phyloP scores from a whole-genome alignment of 169 alveolate genomes.

The Eimeria acervulina region DNA sequence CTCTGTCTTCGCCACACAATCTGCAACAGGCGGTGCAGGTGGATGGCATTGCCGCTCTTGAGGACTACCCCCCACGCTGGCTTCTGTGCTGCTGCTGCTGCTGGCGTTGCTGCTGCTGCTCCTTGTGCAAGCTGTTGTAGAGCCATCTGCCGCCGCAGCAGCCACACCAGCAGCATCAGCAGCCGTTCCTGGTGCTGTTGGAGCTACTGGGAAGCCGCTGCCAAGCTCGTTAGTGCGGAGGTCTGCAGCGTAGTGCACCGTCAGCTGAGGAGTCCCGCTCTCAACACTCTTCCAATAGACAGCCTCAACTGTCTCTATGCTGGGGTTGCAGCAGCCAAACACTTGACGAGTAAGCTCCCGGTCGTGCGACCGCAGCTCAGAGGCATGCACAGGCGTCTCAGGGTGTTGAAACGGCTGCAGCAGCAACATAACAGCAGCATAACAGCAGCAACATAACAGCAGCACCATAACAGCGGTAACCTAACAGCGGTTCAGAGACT shows the following conservation, averaged over 20 bases:
- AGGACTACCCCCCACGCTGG: constrained; percentile 59
- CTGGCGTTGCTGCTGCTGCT: constrained; percentile 55
- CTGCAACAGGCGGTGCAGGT: neutral
- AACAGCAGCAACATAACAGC: neutral
- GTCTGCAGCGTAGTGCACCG: constrained; percentile 86
- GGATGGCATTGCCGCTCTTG: constrained; percentile 67
- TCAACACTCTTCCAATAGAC: constrained; percentile 82
- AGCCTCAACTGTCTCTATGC: constrained; percentile 63
- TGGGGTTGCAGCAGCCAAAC: constrained; percentile 60
- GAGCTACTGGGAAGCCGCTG: constrained; percentile 79
- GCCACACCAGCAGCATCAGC: neutral
- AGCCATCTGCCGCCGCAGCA: neutral
- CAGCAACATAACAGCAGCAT: no score
- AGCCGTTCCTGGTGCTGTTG: neutral
- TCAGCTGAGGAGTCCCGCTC: constrained; percentile 78
- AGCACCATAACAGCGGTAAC: no score
- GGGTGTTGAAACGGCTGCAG: constrained; percentile 79
- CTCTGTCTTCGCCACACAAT: neutral
- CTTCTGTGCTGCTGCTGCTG: constrained; percentile 74
- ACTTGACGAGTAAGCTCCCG: neutral
- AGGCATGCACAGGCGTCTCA: constrained; percentile 47
- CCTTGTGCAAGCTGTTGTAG: neutral
- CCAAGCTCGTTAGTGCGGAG: constrained; percentile 73
- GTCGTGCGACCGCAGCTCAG: constrained; percentile 43
- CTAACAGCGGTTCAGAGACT: no score